Base-by-base conservation (phyloP, 2,329 filamentous ascomycete species). In the Ceratocystis destructans region DNA sequence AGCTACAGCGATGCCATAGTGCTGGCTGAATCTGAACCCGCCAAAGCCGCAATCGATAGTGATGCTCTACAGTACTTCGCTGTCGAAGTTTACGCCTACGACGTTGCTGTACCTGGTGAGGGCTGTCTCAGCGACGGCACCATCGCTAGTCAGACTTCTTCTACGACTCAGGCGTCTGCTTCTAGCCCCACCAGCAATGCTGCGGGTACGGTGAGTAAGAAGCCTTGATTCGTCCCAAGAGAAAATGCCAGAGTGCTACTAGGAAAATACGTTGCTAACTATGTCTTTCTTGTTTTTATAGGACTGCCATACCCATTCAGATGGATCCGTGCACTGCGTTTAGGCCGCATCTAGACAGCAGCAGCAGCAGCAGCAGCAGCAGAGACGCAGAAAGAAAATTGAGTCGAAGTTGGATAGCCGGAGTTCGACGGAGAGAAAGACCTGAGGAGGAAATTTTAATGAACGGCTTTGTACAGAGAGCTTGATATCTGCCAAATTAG, bases 1-100 rank as follows among this genome's bases (percentile, higher is more conserved):
- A 78, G 78, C 62, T 87, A 87, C 72, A 74, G 77, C 2, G 81
- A 79, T 1, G 79, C 81, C 1, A 63, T 86, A 0, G 77, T 78
- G 12, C 76, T 85, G 28, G 83, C 84, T 0, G 73, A 76, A 69
- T 70, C 71, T 10, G 75, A 79, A 6, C 79, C 81, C 6, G 74
- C 77, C 3, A 77, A 79, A 31, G 76, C 79, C 2, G 80, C 77
- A 2, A 76, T 79, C 33, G 85, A 89, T 74, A 85, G 81, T 41
- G 80, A 87, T 69, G 79, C 81, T 0, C 76, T 89, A 53, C 83
- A 87, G 74, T 87, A 85, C 73, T 89, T 89, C 72, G 86, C 87
- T 3, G 79, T 87, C 5, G 84, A 88, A 67, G 83, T 78, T 0
- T 89, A 86, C 73, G 85, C 85, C 0, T 83, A 80, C 69, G 85